Evolutionary conservation across 108 stramenopile species (phyloP).

Genomic region (Fistulifera solaris): DNA sequence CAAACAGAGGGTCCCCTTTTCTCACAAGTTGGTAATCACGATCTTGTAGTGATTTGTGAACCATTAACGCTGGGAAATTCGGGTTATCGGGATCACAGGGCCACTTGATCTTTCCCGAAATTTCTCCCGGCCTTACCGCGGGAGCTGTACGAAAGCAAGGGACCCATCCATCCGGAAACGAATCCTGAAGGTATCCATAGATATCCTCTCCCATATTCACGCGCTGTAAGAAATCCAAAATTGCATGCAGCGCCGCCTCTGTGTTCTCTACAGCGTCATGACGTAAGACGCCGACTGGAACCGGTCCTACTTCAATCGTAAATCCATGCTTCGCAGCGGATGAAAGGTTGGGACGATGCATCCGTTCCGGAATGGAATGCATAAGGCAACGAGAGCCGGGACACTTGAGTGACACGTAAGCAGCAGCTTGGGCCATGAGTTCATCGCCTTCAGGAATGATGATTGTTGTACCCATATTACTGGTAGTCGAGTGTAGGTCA

Average conservation of each 20-base stretch:
- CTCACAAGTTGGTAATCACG: slow-evolving; percentile 43
- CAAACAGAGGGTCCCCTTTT: slow-evolving; percentile 69
- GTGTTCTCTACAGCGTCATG: slow-evolving; percentile 77
- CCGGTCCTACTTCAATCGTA: slow-evolving; percentile 79
- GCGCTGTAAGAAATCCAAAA: slow-evolving; percentile 59
- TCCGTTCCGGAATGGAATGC: slow-evolving; percentile 46
- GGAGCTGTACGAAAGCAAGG: slow-evolving; percentile 74
- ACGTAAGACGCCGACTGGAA: slow-evolving; percentile 72
- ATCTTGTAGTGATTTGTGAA: slow-evolving; percentile 68
- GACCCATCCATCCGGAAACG: slow-evolving; percentile 31
- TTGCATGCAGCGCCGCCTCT: slow-evolving; percentile 36
- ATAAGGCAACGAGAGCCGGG: slow-evolving; percentile 34
- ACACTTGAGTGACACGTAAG: slow-evolving; percentile 56
- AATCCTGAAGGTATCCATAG: slow-evolving; percentile 14
- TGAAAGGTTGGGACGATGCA: slow-evolving; percentile 56
- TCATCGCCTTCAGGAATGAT: slow-evolving; percentile 63
- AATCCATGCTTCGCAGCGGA: slow-evolving; percentile 57
- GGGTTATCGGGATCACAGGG: slow-evolving; percentile 50
- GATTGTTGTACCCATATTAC: slow-evolving; percentile 73
- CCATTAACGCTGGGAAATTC: slow-evolving; percentile 50
- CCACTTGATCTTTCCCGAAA: slow-evolving; percentile 67
- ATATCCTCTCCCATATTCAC: slow-evolving; percentile 12
- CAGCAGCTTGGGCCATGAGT: slow-evolving; percentile 60
- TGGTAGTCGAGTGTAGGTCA: slow-evolving; percentile 78
- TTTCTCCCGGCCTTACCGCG: slow-evolving; percentile 54